Conservation (phyloP, 192 early-diverging fungal species). For the Linnemannia exigua region DNA sequence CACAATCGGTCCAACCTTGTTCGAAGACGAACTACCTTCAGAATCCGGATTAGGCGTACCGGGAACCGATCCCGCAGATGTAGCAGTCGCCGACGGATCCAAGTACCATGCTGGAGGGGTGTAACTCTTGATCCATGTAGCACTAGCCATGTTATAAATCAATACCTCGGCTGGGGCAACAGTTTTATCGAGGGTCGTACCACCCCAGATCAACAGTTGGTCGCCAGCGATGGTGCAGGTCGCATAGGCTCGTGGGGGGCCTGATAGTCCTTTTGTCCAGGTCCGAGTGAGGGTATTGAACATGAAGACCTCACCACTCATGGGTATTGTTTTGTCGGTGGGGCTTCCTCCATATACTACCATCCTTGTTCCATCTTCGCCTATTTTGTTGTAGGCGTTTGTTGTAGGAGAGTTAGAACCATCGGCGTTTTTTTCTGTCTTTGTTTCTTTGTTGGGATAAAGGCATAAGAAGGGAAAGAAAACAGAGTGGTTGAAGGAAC, state of each 20-base stretch:
- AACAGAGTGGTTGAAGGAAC: slow-evolving; percentile 1
- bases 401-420: not conserved
- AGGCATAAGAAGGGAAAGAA: not conserved
- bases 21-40: not conserved
- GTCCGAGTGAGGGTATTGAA: slow-evolving; percentile 13
- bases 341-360: slow-evolving; percentile 37
- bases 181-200: not conserved
- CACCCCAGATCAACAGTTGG: slow-evolving; percentile 41
- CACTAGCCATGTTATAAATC: slow-evolving; percentile 26
- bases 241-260: slow-evolving; percentile 17
- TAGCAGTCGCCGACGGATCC: not conserved
- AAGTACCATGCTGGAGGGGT: slow-evolving; percentile 21
- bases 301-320: slow-evolving; percentile 33
- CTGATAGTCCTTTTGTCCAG: slow-evolving; percentile 25
- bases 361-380: slow-evolving; percentile 28
- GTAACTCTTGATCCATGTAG: slow-evolving; percentile 23
- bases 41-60: not conserved
- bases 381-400: not conserved
- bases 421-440: too few relatives aligned
- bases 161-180: not conserved
- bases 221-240: slow-evolving; percentile 41
- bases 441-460: too few relatives aligned
- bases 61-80: not conserved
- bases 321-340: not conserved
- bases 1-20: slow-evolving; percentile 29